Conservation (phyloP, 345 rosid species). For the Eucalyptus virginea region DNA sequence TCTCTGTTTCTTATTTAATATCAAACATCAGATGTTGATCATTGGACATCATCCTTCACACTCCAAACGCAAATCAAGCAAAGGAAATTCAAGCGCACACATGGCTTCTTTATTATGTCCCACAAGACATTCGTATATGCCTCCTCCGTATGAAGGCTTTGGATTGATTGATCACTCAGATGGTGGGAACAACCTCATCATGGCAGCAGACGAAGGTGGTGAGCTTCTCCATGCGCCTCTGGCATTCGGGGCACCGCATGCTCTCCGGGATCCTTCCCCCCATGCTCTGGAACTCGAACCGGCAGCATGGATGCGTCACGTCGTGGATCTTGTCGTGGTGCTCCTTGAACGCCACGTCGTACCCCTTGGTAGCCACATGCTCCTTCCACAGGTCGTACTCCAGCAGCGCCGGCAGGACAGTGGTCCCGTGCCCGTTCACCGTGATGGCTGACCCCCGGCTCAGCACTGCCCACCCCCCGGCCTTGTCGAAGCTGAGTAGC, state of each 20-base stretch:
- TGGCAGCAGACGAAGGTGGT: slow-evolving; percentile 70
- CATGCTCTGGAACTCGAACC: slow-evolving; percentile 54
- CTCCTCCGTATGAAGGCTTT: neutral
- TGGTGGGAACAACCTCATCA: slow-evolving; percentile 15
- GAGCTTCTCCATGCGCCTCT: slow-evolving; percentile 60
- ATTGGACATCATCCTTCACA: neutral
- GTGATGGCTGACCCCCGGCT: slow-evolving; percentile 46
- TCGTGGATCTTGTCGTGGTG: slow-evolving; percentile 37
- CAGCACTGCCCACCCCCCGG: slow-evolving; percentile 78
- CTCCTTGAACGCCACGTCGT: slow-evolving; percentile 42
- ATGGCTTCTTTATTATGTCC: neutral
- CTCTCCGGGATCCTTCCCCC: slow-evolving; percentile 51
- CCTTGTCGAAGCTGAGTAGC: slow-evolving; percentile 67
- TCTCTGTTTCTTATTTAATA: neutral
- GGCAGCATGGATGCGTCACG: slow-evolving; percentile 44
- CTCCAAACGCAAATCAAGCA: neutral
- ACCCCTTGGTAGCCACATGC: slow-evolving; percentile 38
- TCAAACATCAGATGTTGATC: neutral
- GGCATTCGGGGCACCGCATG: slow-evolving; percentile 76
- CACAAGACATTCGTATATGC: too few species aligned
- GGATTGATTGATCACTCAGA: neutral
- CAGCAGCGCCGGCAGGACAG: slow-evolving; percentile 27
- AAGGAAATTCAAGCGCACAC: neutral
- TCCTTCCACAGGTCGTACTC: slow-evolving; percentile 69
- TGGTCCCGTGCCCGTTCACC: slow-evolving; percentile 47